Evolutionary conservation across 768 basidiomycete species (phyloP), one percentile per base, ranked within the genome.

Genomic region (Trametes cingulata): DNA sequence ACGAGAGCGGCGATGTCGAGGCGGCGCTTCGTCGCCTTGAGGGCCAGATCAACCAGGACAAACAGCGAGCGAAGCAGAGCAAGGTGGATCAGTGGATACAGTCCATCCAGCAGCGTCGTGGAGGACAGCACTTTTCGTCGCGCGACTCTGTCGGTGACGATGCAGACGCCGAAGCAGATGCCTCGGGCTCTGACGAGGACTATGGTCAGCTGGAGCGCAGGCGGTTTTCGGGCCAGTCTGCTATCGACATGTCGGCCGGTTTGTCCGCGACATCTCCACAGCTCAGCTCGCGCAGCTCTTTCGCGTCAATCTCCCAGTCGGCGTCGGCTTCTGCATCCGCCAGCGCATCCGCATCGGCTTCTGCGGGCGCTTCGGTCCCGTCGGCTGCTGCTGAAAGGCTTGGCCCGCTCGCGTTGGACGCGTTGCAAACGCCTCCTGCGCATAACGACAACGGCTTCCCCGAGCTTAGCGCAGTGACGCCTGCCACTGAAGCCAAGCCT

Each of bases 11-110:
- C 1, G 93, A 91, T 66, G 88, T 91, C 17, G 92, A 93, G 33
- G 90, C 85, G 7, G 93, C 95, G 17, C 71, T 97, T 62, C 78
- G 82, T 22, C 78, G 89, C 13, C 80, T 97, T 39, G 93, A 96
- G 72, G 95, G 93, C 0, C 86, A 93, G 69, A 90, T 95, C 54
- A 92, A 93, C 70, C 82, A 82, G 0, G 77, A 85, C 60, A 81
- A 83, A 68, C 84, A 88, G 69, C 78, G 84, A 63, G 88, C 85
- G 65, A 91, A 87, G 67, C 82, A 82, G 36, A 79, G 80, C 48
- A 92, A 93, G 70, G 90, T 95, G 3, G 86, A 93, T 69, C 84
- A 85, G 2, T 93, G 92, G 92, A 85, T 93, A 48, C 82, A 82
- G 62, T 82, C 81, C 12, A 87, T 93, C 35, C 85, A 84, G 65